Base-by-base conservation (phyloP, 2,329 filamentous ascomycete genomes). In the Neonectria faginata region DNA sequence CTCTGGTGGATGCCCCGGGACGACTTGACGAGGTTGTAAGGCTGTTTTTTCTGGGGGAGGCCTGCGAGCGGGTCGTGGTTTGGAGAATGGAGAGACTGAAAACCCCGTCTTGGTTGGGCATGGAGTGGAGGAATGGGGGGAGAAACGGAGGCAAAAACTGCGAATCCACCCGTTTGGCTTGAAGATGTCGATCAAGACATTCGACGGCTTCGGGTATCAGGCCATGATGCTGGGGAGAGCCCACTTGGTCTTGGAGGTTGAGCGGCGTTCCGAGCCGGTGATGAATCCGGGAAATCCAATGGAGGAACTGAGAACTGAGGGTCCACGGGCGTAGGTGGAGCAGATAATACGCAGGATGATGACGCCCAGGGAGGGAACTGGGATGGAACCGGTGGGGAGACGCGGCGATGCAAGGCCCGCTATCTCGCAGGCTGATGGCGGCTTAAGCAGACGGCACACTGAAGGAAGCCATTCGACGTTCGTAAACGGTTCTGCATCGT, bases 61-160 rank as follows among this genome's bases (percentile, higher is more conserved):
- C 48, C 48, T 51, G 48, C 48, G 27, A 33, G 48, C 48, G 48
- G 48, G 29, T 20, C 27, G 47, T 50, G 47, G 47, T 16, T 50
- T 50, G 9, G 47, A 31, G 27, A 50, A 33, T 18, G 47, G 47
- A 22, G 45, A 11, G 11, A 25, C 9, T 12, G 27, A 20, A 50
- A 14, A 11, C 39, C 39, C 39, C 39, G 39, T 41, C 39, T 31
- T 18, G 22, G 12, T 7, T 25, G 14, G 14, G 22, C 22, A n/a
- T 20, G 47, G 25, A n/a, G n/a, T 31, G 16, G 48, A 33, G 48
- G n/a, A 51, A 51, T 14, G 29, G 48, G 29, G 48, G 27, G 4
- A 33, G 39, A 50, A 51, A 51, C n/a, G 48, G 48, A 33, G 27
- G 29, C n/a, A 33, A 50, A 48, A 4, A 3, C 4, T 10, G 9